These are phyloP conservation scores for Sphagnum fallax DNA, from an alignment of 228 moss, liverwort and hornwort species.

Conservation along the genomic window DNA sequence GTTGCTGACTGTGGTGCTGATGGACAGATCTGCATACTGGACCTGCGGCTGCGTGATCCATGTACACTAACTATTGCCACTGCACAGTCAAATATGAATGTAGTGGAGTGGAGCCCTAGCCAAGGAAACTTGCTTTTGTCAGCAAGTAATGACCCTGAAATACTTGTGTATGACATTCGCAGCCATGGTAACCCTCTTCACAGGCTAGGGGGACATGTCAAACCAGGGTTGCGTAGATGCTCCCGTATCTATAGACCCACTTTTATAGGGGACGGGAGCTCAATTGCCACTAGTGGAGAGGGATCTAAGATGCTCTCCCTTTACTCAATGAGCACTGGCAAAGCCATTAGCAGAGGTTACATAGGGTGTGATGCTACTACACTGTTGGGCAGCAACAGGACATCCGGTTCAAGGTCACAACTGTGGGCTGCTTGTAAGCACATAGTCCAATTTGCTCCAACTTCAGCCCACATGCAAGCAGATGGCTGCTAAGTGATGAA, in stretches of 20 bases:
- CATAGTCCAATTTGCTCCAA: constrained; percentile 8
- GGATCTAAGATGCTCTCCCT: constrained; percentile 39
- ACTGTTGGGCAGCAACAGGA: constrained; percentile 10
- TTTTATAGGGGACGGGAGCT: constrained; percentile 33
- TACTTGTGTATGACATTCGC: constrained; percentile 47
- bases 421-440: constrained; percentile 8
- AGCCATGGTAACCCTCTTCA: constrained; percentile 14
- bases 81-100: constrained; percentile 24
- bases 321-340: constrained; percentile 37
- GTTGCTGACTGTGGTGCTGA: constrained; percentile 50
- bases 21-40: constrained; percentile 32
- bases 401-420: background rate
- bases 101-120: constrained; percentile 45
- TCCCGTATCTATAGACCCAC: constrained; percentile 35
- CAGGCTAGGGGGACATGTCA: constrained; percentile 28
- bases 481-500: no score
- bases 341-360: constrained; percentile 14
- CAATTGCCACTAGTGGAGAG: constrained; percentile 35
- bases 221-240: constrained; percentile 27
- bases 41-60: constrained; percentile 26
- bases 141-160: constrained; percentile 39
- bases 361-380: constrained; percentile 34
- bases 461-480: background rate
- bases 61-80: constrained; percentile 25
- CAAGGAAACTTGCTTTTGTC: constrained; percentile 31